Evolutionary conservation across 2,329 filamentous ascomycete species (phyloP).

Genomic region (Alternaria sp.): DNA sequence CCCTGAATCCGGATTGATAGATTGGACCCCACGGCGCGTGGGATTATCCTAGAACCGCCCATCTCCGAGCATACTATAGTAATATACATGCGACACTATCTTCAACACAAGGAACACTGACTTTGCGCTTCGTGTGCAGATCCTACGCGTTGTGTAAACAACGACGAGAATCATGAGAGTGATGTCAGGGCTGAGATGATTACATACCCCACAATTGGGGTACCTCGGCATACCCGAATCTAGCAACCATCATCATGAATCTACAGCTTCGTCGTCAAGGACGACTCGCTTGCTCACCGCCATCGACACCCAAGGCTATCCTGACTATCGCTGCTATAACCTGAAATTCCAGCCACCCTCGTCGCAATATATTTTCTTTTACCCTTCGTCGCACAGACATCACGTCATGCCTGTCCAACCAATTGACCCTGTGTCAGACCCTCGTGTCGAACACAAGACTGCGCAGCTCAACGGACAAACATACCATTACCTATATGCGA

Average conservation of each 20-base stretch:
- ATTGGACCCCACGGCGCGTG: background rate
- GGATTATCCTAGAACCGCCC: background rate
- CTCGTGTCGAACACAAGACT: slow-evolving; percentile 69
- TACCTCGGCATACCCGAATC: slow-evolving; percentile 3
- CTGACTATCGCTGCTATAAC: background rate
- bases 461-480: slow-evolving; percentile 70
- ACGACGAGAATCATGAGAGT: background rate
- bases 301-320: background rate
- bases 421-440: slow-evolving; percentile 67
- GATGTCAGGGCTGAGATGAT: background rate
- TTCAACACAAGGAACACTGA: background rate
- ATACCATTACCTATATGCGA: slow-evolving; percentile 68
- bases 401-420: slow-evolving; percentile 64
- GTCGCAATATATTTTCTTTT: slow-evolving; percentile 3
- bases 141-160: background rate
- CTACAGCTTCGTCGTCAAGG: background rate
- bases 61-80: background rate
- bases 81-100: background rate
- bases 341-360: background rate
- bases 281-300: background rate
- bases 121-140: background rate
- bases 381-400: slow-evolving; percentile 4
- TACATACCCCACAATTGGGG: background rate
- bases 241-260: background rate
- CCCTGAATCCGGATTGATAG: background rate